Percentiles rank a stretch among this genome's conserved stretches.
phyloP scores from a whole-genome alignment of 805 yeast species.

The Spathaspora boniae region DNA sequence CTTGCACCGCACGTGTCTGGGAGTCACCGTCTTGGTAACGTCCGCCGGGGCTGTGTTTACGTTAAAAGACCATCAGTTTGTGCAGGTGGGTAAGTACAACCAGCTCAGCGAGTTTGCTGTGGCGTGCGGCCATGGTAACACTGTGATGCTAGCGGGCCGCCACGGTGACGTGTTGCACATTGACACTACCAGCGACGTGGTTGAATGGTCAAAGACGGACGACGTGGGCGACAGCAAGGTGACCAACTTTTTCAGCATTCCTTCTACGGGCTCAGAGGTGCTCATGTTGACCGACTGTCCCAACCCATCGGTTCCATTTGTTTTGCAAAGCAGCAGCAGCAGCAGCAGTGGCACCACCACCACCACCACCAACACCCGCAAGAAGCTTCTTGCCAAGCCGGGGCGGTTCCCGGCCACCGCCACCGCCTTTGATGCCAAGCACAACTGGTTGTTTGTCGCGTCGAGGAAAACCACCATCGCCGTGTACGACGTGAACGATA shows the following conservation, averaged over 20 bases:
- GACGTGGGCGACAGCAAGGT: conserved; percentile 38
- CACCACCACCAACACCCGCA: conserved; percentile 35
- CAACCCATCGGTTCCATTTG: conserved; percentile 54
- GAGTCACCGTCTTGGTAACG: conserved; percentile 50
- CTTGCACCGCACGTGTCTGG: too few relatives aligned
- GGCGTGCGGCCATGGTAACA: conserved; percentile 37
- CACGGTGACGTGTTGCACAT: conserved; percentile 39
- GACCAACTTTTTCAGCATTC: conserved; percentile 44
- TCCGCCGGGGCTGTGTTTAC: conserved; percentile 54
- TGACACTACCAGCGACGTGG: conserved; percentile 14
- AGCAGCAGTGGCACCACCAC: conserved; percentile 25
- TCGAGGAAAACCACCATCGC: conserved; percentile 70
- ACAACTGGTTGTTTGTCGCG: conserved; percentile 54
- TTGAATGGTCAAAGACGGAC: conserved; percentile 22
- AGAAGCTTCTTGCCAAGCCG: too few relatives aligned
- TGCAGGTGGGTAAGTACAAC: conserved; percentile 2
- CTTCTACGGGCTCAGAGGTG: conserved; percentile 18
- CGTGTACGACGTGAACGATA: conserved; percentile 38
- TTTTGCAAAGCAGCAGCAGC: conserved; percentile 34
- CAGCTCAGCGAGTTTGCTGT: conserved; percentile 38
- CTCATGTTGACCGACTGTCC: conserved; percentile 61
- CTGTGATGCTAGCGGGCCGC: conserved; percentile 22
- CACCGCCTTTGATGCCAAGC: conserved; percentile 38
- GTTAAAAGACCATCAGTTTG: conserved; percentile 15
- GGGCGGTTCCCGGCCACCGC: conserved; percentile 61